Conservation (phyloP, 176 grass and related monocot species). For the Sorghum bicolor region Sorghum_bicolor_NCBIv3 NC_012878.2:13297001-13297500, state of each 20-base stretch:
- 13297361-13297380: background rate
- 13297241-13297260: too few relatives aligned
- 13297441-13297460: background rate
- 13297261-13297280: background rate
- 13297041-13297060: background rate
- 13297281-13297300: background rate
- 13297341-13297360: background rate
- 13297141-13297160: too few relatives aligned
- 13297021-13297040: background rate
- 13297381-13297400: background rate
- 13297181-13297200: too few relatives aligned
- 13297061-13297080: too few relatives aligned
- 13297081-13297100: too few relatives aligned
- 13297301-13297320: background rate
- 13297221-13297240: too few relatives aligned
- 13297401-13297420: background rate
- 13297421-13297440: background rate
- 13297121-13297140: too few relatives aligned
- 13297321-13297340: background rate
- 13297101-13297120: too few relatives aligned
- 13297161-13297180: too few relatives aligned
- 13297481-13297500: background rate
- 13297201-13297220: too few relatives aligned
- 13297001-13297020: background rate
- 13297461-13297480: background rate